phyloP scores from a whole-genome alignment of 805 yeast genomes.

The Hanseniaspora occidentalis region DNA sequence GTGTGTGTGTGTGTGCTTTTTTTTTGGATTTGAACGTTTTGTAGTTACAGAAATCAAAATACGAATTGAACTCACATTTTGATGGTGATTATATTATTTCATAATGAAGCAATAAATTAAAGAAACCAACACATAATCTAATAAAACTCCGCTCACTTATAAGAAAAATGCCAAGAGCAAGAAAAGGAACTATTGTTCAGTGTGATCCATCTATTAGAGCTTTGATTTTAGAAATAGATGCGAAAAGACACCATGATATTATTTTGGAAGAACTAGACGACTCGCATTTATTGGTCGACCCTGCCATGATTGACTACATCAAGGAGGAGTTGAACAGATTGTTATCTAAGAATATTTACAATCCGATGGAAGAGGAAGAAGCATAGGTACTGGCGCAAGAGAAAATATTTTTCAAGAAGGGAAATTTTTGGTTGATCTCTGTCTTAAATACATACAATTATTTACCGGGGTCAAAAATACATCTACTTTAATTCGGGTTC shows the following conservation, averaged over 20 bases:
- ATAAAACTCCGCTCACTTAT: background rate
- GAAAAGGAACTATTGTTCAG: constrained; percentile 40
- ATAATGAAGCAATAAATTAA: too few species aligned
- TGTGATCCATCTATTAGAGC: constrained; percentile 93
- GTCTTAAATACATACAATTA: too few species aligned
- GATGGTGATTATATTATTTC: too few species aligned
- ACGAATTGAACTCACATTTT: too few species aligned
- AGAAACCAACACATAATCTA: background rate
- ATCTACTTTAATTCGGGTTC: too few species aligned
- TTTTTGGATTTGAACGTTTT: too few species aligned
- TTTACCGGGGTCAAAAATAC: too few species aligned
- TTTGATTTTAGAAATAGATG: constrained; percentile 69
- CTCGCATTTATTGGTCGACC: constrained; percentile 68
- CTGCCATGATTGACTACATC: constrained; percentile 59
- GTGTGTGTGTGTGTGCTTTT: too few species aligned
- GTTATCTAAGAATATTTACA: constrained; percentile 72
- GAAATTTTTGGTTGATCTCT: too few species aligned
- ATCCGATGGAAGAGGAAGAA: constrained; percentile 67
- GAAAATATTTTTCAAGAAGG: too few species aligned
- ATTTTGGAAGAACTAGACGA: constrained; percentile 76
- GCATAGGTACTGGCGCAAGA: constrained; percentile 10
- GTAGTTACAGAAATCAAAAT: too few species aligned
- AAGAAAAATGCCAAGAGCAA: constrained; percentile 37
- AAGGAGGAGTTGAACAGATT: constrained; percentile 66
- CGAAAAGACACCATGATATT: constrained; percentile 54